phyloP scores from a whole-genome alignment of 2,329 filamentous ascomycete genomes.

The Monilinia fructicola region DNA sequence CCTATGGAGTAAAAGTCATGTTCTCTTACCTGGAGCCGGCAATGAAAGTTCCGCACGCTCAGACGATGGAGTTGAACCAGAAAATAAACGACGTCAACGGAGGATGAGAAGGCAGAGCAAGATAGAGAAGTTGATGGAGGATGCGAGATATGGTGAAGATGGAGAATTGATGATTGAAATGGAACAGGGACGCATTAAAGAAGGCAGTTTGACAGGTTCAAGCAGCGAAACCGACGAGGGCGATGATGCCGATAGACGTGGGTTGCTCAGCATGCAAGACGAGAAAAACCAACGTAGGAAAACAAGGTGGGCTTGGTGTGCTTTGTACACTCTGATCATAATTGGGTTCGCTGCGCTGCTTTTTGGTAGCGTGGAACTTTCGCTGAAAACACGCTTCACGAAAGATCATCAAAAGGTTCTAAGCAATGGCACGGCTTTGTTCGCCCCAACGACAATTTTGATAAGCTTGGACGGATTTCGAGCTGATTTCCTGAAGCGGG shows the following conservation, averaged over 20 bases:
- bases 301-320: conserved; percentile 54
- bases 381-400: conserved; percentile 46
- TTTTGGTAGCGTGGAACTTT: conserved; percentile 58
- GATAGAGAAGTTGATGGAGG: conserved; percentile 52
- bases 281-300: conserved; percentile 51
- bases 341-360: conserved; percentile 57
- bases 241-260: conserved; percentile 56
- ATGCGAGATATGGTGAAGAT: conserved; percentile 63
- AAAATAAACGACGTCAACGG: conserved; percentile 48
- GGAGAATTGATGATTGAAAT: conserved; percentile 80
- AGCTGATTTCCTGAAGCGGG: conserved; percentile 84
- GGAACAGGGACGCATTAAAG: conserved; percentile 75
- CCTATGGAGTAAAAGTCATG: conserved; percentile 38
- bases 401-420: conserved; percentile 43
- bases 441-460: conserved; percentile 87
- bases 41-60: neutral
- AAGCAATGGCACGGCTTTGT: conserved; percentile 84
- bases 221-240: conserved; percentile 62
- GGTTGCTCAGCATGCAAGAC: conserved; percentile 48
- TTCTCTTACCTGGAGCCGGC: conserved; percentile 39
- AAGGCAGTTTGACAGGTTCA: conserved; percentile 62
- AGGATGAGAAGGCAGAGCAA: conserved; percentile 50
- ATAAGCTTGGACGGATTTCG: conserved; percentile 94
- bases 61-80: conserved; percentile 1
- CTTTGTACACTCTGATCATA: conserved; percentile 53